Evolutionary conservation across 2,329 filamentous ascomycete genomes (phyloP).

Genomic region (Trichophyton equinum): DNA sequence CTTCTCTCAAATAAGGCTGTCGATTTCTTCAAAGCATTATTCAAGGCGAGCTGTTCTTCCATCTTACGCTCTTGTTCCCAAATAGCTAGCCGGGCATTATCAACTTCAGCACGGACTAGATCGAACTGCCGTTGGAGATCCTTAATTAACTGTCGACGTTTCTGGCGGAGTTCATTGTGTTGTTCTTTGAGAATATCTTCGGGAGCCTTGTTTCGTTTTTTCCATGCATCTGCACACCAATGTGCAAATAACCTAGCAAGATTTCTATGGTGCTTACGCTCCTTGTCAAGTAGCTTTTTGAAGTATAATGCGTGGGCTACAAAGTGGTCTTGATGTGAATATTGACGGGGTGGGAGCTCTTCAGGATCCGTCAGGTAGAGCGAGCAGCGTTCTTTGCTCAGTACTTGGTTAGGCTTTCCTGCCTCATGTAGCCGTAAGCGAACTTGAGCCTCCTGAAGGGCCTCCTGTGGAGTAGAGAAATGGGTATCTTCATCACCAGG

Average conservation of each 20-base stretch:
- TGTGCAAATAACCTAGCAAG: slow-evolving; percentile 65
- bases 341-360: slow-evolving; percentile 65
- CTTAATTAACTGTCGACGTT: slow-evolving; percentile 59
- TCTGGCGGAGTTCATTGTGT: slow-evolving; percentile 50
- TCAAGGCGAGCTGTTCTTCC: slow-evolving; percentile 41
- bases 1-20: slow-evolving; percentile 38
- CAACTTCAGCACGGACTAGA: slow-evolving; percentile 45
- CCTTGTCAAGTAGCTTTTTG: slow-evolving; percentile 62
- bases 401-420: slow-evolving; percentile 58
- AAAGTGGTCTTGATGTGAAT: slow-evolving; percentile 78
- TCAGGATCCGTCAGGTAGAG: slow-evolving; percentile 59
- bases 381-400: slow-evolving; percentile 58
- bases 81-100: slow-evolving; percentile 42
- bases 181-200: slow-evolving; percentile 77
- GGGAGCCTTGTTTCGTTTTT: slow-evolving; percentile 31
- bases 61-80: slow-evolving; percentile 46
- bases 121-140: slow-evolving; percentile 52
- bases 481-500: slow-evolving; percentile 33
- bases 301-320: slow-evolving; percentile 69
- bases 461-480: slow-evolving; percentile 45
- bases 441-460: slow-evolving; percentile 54
- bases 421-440: slow-evolving; percentile 60
- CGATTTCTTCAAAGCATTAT: slow-evolving; percentile 41
- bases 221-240: slow-evolving; percentile 32
- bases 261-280: slow-evolving; percentile 65